Conservation (phyloP, 345 rosid species). For the Euclidium syriacum region DNA sequence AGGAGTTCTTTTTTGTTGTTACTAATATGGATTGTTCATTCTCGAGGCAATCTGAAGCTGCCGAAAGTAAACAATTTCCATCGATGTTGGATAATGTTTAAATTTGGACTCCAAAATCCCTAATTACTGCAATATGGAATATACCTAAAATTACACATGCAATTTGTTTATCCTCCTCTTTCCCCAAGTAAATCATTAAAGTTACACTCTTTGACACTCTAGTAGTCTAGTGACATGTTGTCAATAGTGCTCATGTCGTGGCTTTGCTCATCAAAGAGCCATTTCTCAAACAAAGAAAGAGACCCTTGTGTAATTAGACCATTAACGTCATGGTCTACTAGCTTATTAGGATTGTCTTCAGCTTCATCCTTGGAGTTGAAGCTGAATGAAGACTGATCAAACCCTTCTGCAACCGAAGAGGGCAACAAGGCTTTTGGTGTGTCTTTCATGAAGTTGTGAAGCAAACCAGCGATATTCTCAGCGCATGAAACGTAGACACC, state of each 20-base stretch:
- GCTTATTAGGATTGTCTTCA: constrained; percentile 45
- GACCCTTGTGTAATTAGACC: constrained; percentile 37
- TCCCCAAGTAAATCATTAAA: background rate
- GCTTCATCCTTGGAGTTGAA: constrained; percentile 41
- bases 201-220: constrained; percentile 28
- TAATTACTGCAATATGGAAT: constrained; percentile 5
- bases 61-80: too few species aligned
- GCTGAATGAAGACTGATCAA: constrained; percentile 40
- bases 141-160: constrained; percentile 16
- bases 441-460: constrained; percentile 55
- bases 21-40: too few species aligned
- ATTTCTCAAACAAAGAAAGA: constrained; percentile 55
- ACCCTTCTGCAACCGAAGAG: constrained; percentile 24
- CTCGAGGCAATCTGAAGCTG: too few species aligned
- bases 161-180: constrained; percentile 1
- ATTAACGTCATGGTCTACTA: constrained; percentile 28
- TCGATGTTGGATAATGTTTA: too few species aligned
- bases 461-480: constrained; percentile 68
- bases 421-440: constrained; percentile 27
- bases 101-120: constrained; percentile 8
- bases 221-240: constrained; percentile 38
- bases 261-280: constrained; percentile 66
- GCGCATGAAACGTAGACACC: constrained; percentile 53
- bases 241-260: constrained; percentile 30
- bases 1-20: too few species aligned